Conservation (phyloP, 495 filamentous ascomycete species). For the Aeminium ludgeri region DNA sequence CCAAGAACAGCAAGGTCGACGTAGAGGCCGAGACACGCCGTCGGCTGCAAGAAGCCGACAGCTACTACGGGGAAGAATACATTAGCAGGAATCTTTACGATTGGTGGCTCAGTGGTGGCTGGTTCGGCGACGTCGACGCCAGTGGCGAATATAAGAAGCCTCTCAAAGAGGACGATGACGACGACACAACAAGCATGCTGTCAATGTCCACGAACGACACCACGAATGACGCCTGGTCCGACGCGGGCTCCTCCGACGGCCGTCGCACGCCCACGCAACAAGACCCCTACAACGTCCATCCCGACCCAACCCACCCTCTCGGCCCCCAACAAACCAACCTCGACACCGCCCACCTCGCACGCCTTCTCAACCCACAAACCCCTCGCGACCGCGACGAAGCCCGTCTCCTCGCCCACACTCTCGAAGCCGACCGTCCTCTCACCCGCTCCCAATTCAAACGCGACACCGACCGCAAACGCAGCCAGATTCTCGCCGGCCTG, state of each 20-base stretch:
- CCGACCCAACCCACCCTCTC: no score
- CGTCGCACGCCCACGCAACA: slow-evolving; percentile 61
- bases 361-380: slow-evolving; percentile 67
- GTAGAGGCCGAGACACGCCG: slow-evolving; percentile 58
- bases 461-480: slow-evolving; percentile 45
- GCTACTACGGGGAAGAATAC: slow-evolving; percentile 35
- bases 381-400: slow-evolving; percentile 67
- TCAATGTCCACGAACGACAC: slow-evolving; percentile 39
- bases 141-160: slow-evolving; percentile 51
- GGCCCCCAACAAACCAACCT: slow-evolving; percentile 40
- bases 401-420: slow-evolving; percentile 62
- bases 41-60: slow-evolving; percentile 25
- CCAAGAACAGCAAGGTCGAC: slow-evolving; percentile 47
- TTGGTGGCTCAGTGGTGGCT: slow-evolving; percentile 65
- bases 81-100: slow-evolving; percentile 57
- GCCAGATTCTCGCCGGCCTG: slow-evolving; percentile 39
- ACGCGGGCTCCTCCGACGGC: slow-evolving; percentile 35
- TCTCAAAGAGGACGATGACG: slow-evolving; percentile 38
- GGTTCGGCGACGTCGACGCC: slow-evolving; percentile 64
- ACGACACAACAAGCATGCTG: slow-evolving; percentile 64
- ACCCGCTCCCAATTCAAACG: slow-evolving; percentile 64
- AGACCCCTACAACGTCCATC: slow-evolving; percentile 29
- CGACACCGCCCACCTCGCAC: slow-evolving; percentile 52
- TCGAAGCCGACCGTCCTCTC: slow-evolving; percentile 49
- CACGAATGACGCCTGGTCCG: slow-evolving; percentile 25